Percentiles rank a stretch among this genome's conserved stretches.
Conservation (phyloP, 1,284 basidiomycete genomes). For the Fomes fomentarius region DNA sequence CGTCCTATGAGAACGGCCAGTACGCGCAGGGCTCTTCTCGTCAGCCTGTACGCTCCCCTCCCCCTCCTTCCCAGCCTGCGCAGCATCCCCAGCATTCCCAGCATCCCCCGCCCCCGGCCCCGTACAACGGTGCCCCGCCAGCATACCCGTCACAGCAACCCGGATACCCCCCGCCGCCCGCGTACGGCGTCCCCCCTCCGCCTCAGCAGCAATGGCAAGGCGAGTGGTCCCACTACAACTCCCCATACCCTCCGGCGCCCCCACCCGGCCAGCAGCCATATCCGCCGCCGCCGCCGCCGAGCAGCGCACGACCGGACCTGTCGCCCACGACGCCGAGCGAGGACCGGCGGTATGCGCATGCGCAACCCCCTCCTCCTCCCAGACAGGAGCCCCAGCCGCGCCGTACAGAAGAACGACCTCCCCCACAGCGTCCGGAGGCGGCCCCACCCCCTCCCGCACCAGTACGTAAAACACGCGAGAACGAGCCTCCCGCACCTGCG, state of each 20-base stretch:
- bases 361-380: too few relatives aligned
- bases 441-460: conserved; percentile 12
- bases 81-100: conserved; percentile 36
- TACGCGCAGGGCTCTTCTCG: conserved; percentile 41
- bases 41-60: conserved; percentile 40
- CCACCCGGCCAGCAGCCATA: conserved; percentile 21
- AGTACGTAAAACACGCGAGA: conserved; percentile 30
- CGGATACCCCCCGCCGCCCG: conserved; percentile 35
- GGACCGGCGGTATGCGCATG: conserved; percentile 27
- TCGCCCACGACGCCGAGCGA: conserved; percentile 20
- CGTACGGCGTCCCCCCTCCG: conserved; percentile 36
- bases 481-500: conserved; percentile 26
- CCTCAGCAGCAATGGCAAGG: conserved; percentile 37
- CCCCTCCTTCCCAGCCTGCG: conserved; percentile 39
- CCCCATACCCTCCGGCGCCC: conserved; percentile 29
- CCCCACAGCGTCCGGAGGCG: conserved; percentile 16
- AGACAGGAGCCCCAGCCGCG: conserved; percentile 35
- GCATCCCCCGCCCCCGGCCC: conserved; percentile 34
- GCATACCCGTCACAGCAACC: conserved; percentile 31
- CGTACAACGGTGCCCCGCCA: conserved; percentile 32
- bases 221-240: conserved; percentile 29
- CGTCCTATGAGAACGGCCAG: conserved; percentile 43
- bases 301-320: conserved; percentile 33
- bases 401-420: conserved; percentile 30
- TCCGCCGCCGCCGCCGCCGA: neutral